Evolutionary conservation across 768 basidiomycete genomes (phyloP), one percentile per base, ranked within the genome.

Genomic region (Calocera viscosa): DNA sequence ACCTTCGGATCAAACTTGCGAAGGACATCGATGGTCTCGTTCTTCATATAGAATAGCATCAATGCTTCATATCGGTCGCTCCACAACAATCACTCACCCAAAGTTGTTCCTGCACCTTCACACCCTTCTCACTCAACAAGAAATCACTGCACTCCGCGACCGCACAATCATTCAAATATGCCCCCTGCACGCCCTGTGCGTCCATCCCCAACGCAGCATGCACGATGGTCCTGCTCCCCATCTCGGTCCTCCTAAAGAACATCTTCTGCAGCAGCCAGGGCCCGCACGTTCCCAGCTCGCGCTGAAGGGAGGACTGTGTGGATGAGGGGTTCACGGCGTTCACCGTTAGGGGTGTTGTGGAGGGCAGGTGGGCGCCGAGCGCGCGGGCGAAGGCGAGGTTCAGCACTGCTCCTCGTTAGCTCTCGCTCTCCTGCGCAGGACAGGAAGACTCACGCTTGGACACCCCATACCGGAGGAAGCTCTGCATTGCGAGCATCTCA

Each of bases 301-400:
- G n/a, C 22, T 47, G 40, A 3, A 63, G 63, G 1, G 16, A 33
- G 34, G 63, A 67, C n/a, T 66, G 12, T 11, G 34, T 39, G 26
- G 39, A 38, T 35, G 64, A 35, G 11, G 41, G 63, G 22, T 24
- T 38, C 35, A 38, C 64, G 7, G 14, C 35, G 35, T 5, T 38
- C 14, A 38, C 14, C 14, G 35, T 38, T 14, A 38, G 35, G 7
- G 7, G 35, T 7, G 33, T 14, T 2, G 67, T 22, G 28, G 26
- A 19, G 40, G 16, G 24, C 14, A 67, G 38, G 41, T 41, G 65
- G 32, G 32, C 24, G 38, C 64, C 38, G 24, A 67, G 63, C 19
- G 64, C 3, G 41, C 67, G 67, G 26, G 64, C 40, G 67, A 67
- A 65, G 63, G 65, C 17, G 19, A 65, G n/a, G 40, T 39, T 67